phyloP scores from a whole-genome alignment of 495 filamentous ascomycete genomes.

The Pyronema domesticum region DNA sequence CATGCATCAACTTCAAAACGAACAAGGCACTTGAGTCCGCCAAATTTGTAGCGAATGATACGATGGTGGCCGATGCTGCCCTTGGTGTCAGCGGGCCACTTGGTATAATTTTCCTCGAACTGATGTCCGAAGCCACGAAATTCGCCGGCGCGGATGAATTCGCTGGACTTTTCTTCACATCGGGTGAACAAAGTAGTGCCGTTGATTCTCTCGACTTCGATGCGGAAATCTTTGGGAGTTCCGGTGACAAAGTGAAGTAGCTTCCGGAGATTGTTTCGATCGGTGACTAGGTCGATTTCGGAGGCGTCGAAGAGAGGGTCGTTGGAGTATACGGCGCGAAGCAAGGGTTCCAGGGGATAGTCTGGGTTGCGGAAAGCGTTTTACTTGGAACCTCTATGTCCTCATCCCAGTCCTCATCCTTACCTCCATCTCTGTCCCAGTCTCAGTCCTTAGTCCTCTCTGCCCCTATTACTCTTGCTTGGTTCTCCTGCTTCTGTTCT shows the following conservation, averaged over 20 bases:
- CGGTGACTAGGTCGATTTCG: conserved; percentile 32
- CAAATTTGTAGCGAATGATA: conserved; percentile 32
- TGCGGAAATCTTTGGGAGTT: conserved; percentile 27
- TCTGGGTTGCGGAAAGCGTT: conserved; percentile 30
- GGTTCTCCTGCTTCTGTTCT: too few species aligned
- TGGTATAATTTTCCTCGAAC: conserved; percentile 36
- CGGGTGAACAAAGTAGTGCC: conserved; percentile 5
- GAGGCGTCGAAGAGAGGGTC: conserved; percentile 30
- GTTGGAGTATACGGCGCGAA: conserved; percentile 31
- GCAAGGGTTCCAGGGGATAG: conserved; percentile 33
- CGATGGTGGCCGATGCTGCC: conserved; percentile 33
- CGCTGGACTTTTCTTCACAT: conserved; percentile 1
- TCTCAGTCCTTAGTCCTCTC: too few species aligned
- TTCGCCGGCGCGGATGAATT: conserved; percentile 8
- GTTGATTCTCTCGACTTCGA: conserved; percentile 27
- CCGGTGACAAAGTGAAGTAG: conserved; percentile 34
- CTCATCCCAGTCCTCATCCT: too few species aligned
- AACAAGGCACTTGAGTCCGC: conserved; percentile 30
- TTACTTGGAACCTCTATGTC: too few species aligned
- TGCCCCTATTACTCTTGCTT: too few species aligned
- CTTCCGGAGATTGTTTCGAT: conserved; percentile 38
- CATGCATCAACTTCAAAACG: conserved; percentile 34
- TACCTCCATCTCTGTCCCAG: too few species aligned
- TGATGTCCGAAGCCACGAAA: conserved; percentile 32
- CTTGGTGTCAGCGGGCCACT: conserved; percentile 13